Conservation (phyloP, 129 eudicot species). For the Escallonia herrerae region DNA sequence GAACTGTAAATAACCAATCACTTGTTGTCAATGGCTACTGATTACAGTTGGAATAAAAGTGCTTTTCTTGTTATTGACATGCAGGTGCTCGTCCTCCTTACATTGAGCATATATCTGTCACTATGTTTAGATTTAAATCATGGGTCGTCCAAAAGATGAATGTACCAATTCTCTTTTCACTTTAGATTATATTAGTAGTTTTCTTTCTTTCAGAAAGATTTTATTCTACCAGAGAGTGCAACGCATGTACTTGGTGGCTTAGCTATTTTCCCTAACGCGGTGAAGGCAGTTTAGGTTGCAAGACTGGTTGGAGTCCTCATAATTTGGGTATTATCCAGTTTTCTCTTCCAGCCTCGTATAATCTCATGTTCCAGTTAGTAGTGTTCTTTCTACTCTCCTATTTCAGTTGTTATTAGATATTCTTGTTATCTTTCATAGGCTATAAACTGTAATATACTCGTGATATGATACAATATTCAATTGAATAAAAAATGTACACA, state of each 20-base stretch:
- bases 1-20: background rate
- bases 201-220: constrained; percentile 58
- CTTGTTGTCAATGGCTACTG: constrained; percentile 16
- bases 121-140: background rate
- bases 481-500: too few species aligned
- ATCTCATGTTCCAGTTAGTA: too few species aligned
- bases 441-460: too few species aligned
- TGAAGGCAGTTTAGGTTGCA: constrained; percentile 73
- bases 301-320: constrained; percentile 56
- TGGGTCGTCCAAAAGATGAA: too few species aligned
- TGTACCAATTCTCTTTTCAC: background rate
- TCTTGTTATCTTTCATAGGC: too few species aligned
- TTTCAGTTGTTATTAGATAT: too few species aligned
- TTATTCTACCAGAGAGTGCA: constrained; percentile 39
- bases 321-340: constrained; percentile 50
- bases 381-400: too few species aligned
- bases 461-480: too few species aligned
- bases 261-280: constrained; percentile 66
- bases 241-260: constrained; percentile 56
- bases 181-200: too few species aligned
- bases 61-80: constrained; percentile 89
- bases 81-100: constrained; percentile 43
- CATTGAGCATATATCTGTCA: background rate
- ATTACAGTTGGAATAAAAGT: constrained; percentile 36
- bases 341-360: too few species aligned